These are phyloP conservation scores for Russula virescens DNA, from an alignment of 768 basidiomycete genomes.

Conservation along the genomic window DNA sequence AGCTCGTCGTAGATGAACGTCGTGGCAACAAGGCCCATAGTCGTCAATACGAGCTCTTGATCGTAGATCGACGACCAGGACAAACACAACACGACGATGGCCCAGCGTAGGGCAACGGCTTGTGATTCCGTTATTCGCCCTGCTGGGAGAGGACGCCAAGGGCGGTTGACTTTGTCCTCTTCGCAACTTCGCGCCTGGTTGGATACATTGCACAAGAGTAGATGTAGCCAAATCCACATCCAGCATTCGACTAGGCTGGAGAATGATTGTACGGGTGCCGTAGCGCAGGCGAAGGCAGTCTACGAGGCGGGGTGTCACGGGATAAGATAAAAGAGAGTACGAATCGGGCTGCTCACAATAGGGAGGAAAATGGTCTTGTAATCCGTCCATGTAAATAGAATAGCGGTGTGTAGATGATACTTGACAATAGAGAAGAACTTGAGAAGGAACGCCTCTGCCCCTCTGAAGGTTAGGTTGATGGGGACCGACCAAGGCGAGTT, in stretches of 20 bases:
- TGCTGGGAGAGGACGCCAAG: conserved; percentile 29
- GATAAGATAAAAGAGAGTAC: background rate
- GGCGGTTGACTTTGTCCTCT: conserved; percentile 27
- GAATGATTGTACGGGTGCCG: conserved; percentile 21
- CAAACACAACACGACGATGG: conserved; percentile 23
- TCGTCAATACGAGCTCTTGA: conserved; percentile 19
- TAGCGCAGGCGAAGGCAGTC: conserved; percentile 24
- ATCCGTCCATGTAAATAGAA: conserved; percentile 31
- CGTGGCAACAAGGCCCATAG: conserved; percentile 24
- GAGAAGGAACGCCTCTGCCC: conserved; percentile 6
- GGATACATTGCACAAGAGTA: conserved; percentile 27
- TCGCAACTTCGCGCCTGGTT: conserved; percentile 26
- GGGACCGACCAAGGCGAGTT: conserved; percentile 20
- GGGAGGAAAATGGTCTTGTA: conserved; percentile 31
- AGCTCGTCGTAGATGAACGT: conserved; percentile 25
- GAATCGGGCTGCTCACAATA: conserved; percentile 22
- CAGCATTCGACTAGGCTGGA: conserved; percentile 18
- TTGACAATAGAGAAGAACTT: conserved; percentile 10
- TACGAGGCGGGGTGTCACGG: conserved; percentile 1
- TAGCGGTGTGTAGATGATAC: conserved; percentile 24
- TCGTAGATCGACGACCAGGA: conserved; percentile 18
- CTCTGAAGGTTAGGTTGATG: conserved; percentile 15
- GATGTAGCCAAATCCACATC: conserved; percentile 29
- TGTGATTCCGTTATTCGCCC: conserved; percentile 25
- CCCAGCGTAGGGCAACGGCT: conserved; percentile 24